A percentile compares a stretch with the other conserved stretches of the same genome.
Conservation (phyloP, 495 filamentous ascomycete species). For the Hypoxylon trugodes region DNA sequence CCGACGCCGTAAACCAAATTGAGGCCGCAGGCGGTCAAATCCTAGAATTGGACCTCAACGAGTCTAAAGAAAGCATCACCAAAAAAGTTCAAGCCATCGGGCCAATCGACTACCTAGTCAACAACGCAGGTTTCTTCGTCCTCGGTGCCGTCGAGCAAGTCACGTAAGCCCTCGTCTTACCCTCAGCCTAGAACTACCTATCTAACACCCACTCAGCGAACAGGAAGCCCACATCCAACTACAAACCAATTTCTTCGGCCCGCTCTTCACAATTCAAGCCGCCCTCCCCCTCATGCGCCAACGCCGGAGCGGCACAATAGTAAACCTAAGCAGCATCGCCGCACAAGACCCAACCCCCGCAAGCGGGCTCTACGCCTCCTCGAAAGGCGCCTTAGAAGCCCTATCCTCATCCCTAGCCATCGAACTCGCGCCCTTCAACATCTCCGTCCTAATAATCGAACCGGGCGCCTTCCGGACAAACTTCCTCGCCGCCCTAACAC, state of each 20-base stretch:
- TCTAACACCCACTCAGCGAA: constrained; percentile 28
- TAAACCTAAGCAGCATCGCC: constrained; percentile 59
- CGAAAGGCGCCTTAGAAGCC: constrained; percentile 53
- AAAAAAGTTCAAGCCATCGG: constrained; percentile 49
- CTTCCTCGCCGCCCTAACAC: constrained; percentile 32
- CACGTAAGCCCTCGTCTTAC: constrained; percentile 19
- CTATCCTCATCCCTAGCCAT: constrained; percentile 46
- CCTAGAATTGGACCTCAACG: constrained; percentile 54
- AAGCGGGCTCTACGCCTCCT: constrained; percentile 50
- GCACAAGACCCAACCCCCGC: constrained; percentile 51
- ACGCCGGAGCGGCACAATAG: constrained; percentile 53
- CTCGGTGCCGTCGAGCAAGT: constrained; percentile 56
- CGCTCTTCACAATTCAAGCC: constrained; percentile 54
- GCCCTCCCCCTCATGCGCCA: constrained; percentile 58
- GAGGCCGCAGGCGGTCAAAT: constrained; percentile 36
- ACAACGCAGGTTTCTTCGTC: constrained; percentile 58
- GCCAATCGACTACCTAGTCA: constrained; percentile 60
- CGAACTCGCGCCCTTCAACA: constrained; percentile 53
- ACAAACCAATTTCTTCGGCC: constrained; percentile 61
- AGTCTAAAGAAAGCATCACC: constrained; percentile 45
- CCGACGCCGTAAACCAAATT: constrained; percentile 30
- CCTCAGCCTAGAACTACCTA: background rate
- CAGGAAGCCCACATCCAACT: constrained; percentile 54
- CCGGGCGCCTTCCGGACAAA: constrained; percentile 52
- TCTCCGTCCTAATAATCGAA: constrained; percentile 51